Conservation (phyloP, 768 basidiomycete genomes). For the Mrakia gelida region DNA sequence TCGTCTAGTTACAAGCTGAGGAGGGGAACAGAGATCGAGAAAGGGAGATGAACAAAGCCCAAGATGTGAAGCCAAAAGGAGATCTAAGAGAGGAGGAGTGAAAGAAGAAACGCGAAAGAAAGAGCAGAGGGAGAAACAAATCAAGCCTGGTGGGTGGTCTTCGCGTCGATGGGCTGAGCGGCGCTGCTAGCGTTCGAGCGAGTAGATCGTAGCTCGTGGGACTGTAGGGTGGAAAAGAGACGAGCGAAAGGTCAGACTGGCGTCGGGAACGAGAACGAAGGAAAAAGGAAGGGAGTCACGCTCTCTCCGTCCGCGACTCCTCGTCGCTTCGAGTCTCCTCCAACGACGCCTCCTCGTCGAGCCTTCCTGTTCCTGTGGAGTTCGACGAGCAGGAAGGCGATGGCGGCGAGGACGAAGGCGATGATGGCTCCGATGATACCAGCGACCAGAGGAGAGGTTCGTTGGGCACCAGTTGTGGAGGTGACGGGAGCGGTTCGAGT, state of each 20-base stretch:
- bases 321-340: not conserved
- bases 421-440: constrained; percentile 40
- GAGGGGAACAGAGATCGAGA: not conserved
- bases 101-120: not conserved
- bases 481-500: constrained; percentile 14
- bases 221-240: not conserved
- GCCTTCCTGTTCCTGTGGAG: not conserved
- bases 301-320: constrained; percentile 1
- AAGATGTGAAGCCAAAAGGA: not conserved
- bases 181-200: not conserved
- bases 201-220: not conserved
- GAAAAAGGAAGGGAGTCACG: not conserved
- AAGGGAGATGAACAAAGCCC: not conserved
- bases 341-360: not conserved
- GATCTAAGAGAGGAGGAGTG: not conserved
- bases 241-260: not conserved
- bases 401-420: constrained; percentile 34
- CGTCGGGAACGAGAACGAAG: not conserved
- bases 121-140: no score
- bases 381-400: constrained; percentile 23
- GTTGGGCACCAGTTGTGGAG: constrained; percentile 28
- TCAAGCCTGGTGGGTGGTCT: not conserved
- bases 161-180: not conserved
- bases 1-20: not conserved
- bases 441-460: constrained; percentile 37